phyloP scores from a whole-genome alignment of 2,329 filamentous ascomycete genomes.

The Tolypocladium tundrense region DNA sequence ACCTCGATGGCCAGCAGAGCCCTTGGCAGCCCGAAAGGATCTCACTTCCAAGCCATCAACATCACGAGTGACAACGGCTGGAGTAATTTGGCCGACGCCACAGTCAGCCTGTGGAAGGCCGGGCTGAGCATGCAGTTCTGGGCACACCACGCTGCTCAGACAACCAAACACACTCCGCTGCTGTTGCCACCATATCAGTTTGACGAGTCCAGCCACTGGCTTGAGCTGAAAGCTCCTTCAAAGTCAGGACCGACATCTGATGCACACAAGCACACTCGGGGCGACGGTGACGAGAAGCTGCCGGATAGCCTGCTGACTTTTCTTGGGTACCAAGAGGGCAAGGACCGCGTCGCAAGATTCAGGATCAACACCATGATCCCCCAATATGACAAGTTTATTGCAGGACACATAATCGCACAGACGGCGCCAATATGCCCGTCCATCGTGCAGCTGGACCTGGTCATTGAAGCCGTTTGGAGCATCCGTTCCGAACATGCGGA shows the following conservation, averaged over 20 bases:
- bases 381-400: conserved; percentile 22
- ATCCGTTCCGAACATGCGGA: conserved; percentile 14
- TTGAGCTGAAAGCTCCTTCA: conserved; percentile 16
- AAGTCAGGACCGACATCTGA: background rate
- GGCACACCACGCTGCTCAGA: conserved; percentile 21
- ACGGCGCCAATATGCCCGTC: conserved; percentile 28
- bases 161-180: conserved; percentile 7
- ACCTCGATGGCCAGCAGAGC: conserved; percentile 21
- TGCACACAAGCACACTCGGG: background rate
- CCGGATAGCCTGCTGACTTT: background rate
- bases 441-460: conserved; percentile 21
- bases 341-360: conserved; percentile 19
- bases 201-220: conserved; percentile 27
- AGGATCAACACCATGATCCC: conserved; percentile 26
- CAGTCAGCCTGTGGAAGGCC: conserved; percentile 26
- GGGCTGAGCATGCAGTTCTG: conserved; percentile 26
- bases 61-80: background rate
- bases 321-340: background rate
- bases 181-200: conserved; percentile 33
- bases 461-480: conserved; percentile 18
- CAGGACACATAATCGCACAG: conserved; percentile 26
- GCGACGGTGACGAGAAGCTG: background rate
- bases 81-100: conserved; percentile 12
- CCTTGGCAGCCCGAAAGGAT: conserved; percentile 4
- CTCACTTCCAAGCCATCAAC: conserved; percentile 1